Evolutionary conservation across 345 rosid species (phyloP).

Genomic region (Passiflora organensis): DNA sequence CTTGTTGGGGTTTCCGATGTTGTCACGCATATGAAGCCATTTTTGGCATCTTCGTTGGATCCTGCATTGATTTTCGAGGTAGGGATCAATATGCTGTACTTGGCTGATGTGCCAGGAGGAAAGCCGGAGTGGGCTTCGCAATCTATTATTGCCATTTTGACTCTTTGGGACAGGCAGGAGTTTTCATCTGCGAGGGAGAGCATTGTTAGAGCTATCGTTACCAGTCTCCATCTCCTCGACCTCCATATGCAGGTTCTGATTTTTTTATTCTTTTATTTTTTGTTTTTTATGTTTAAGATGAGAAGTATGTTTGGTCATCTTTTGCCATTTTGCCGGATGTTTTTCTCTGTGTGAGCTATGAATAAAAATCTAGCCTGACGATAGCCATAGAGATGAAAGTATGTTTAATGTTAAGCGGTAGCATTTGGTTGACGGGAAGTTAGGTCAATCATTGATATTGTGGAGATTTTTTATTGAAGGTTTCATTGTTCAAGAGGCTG

Average conservation of each 20-base stretch:
- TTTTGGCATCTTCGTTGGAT: slow-evolving; percentile 87
- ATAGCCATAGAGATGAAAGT: not conserved
- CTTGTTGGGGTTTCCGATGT: slow-evolving; percentile 80
- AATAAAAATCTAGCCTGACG: not conserved
- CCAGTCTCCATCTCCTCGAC: slow-evolving; percentile 87
- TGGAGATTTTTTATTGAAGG: slow-evolving; percentile 43
- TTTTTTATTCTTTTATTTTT: too few species aligned
- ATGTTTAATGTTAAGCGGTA: not conserved
- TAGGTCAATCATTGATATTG: slow-evolving; percentile 1
- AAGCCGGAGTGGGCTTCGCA: slow-evolving; percentile 98
- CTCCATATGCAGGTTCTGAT: slow-evolving; percentile 88
- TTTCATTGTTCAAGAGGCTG: slow-evolving; percentile 83
- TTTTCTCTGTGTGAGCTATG: not conserved
- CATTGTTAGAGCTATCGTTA: slow-evolving; percentile 92
- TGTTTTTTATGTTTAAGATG: not conserved
- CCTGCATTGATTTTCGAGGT: slow-evolving; percentile 94
- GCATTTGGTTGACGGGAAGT: not conserved
- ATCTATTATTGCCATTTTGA: slow-evolving; percentile 86
- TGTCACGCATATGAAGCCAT: slow-evolving; percentile 83
- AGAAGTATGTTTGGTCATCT: too few species aligned
- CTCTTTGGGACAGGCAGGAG: slow-evolving; percentile 98
- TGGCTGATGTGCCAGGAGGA: slow-evolving; percentile 98
- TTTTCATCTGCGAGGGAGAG: slow-evolving; percentile 97
- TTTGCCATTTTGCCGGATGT: not conserved
- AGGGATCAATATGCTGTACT: slow-evolving; percentile 85